These are phyloP conservation scores for Cryptococcus neoformans DNA, from an alignment of 1,284 basidiomycete genomes.

Conservation along the genomic window DNA sequence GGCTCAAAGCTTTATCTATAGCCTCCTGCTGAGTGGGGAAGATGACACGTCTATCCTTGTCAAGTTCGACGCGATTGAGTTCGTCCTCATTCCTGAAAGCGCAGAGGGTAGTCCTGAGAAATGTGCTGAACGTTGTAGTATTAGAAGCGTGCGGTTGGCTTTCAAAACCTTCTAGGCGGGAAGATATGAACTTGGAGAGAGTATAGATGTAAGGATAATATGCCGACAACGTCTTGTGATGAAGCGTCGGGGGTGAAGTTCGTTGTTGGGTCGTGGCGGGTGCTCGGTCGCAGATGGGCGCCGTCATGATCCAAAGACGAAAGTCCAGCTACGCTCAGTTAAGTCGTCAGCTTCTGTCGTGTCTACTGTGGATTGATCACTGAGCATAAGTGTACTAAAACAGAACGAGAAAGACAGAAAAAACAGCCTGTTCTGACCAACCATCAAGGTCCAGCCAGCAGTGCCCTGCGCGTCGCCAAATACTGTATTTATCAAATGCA, in stretches of 20 bases:
- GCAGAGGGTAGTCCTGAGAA: conserved; percentile 24
- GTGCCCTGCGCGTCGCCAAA: too few relatives aligned
- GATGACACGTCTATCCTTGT: neutral
- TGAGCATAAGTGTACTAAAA: too few relatives aligned
- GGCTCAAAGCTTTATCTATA: conserved; percentile 30
- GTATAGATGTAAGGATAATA: conserved; percentile 28
- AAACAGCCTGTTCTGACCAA: too few relatives aligned
- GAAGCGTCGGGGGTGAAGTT: neutral
- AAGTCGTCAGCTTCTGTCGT: too few relatives aligned
- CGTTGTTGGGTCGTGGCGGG: too few relatives aligned
- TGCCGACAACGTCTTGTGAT: conserved; percentile 43
- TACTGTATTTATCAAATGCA: too few relatives aligned
- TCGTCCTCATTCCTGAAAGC: conserved; percentile 5
- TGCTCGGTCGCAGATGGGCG: too few relatives aligned
- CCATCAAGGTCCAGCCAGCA: too few relatives aligned
- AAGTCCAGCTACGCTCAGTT: too few relatives aligned
- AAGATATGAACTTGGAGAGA: conserved; percentile 16
- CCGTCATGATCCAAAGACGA: too few relatives aligned
- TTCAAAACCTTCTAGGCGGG: conserved; percentile 6
- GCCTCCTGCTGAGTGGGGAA: conserved; percentile 29
- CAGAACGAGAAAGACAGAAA: too few relatives aligned
- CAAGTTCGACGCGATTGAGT: neutral
- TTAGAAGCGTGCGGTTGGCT: conserved; percentile 8
- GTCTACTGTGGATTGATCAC: too few relatives aligned
- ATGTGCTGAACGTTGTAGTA: conserved; percentile 17